phyloP scores from a whole-genome alignment of 257 asterid genomes.

The Craterostigma plantagineum region DNA sequence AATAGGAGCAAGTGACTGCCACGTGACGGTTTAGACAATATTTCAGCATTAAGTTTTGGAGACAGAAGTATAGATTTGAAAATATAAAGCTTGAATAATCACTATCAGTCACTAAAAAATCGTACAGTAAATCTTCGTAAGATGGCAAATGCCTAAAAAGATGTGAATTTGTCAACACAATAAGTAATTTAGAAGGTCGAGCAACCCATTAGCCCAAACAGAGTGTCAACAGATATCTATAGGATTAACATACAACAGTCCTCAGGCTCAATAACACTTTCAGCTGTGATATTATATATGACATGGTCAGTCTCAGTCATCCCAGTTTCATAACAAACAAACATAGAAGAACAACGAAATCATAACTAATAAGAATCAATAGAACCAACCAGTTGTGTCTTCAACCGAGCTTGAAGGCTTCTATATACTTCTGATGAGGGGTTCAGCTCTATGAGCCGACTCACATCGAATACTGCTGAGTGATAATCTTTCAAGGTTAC shows the following conservation, averaged over 20 bases:
- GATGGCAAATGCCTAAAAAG: too few relatives aligned
- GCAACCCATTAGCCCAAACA: too few relatives aligned
- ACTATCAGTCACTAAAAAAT: too few relatives aligned
- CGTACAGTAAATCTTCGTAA: too few relatives aligned
- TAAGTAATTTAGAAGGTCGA: too few relatives aligned
- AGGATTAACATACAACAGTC: too few relatives aligned
- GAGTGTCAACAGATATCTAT: too few relatives aligned
- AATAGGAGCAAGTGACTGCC: constrained; percentile 78
- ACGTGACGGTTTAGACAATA: not conserved
- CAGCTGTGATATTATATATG: too few relatives aligned
- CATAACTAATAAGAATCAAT: constrained; percentile 8
- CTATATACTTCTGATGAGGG: constrained; percentile 78
- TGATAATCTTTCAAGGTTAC: constrained; percentile 87
- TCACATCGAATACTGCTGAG: constrained; percentile 89
- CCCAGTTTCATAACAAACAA: not conserved
- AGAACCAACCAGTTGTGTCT: constrained; percentile 58
- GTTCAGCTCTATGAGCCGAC: constrained; percentile 70
- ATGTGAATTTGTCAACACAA: too few relatives aligned
- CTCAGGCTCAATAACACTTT: too few relatives aligned
- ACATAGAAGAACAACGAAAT: constrained; percentile 1
- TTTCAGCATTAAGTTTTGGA: not conserved
- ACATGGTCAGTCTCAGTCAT: too few relatives aligned
- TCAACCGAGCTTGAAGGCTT: constrained; percentile 61
- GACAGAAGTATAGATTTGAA: not conserved
- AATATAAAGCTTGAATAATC: not conserved